phyloP scores from a whole-genome alignment of 257 asterid species.

The Primulina huaijiensis region DNA sequence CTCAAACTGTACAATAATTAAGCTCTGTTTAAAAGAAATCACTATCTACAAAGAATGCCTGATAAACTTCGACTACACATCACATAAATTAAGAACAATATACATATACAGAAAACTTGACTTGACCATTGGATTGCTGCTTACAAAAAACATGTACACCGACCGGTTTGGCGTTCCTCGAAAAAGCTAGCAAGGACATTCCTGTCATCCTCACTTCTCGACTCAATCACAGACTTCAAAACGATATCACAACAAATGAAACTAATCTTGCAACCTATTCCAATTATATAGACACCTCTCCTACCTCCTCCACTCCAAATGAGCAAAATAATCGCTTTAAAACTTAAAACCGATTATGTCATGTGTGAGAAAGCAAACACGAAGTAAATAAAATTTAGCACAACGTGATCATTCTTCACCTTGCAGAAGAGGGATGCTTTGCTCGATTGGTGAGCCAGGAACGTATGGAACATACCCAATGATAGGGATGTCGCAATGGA shows the following conservation, averaged over 20 bases:
- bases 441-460: conserved; percentile 87
- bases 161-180: conserved; percentile 27
- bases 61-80: background rate
- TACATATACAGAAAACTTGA: background rate
- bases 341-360: conserved; percentile 24
- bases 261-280: conserved; percentile 8
- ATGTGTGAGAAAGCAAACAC: conserved; percentile 9
- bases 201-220: conserved; percentile 21
- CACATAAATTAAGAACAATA: no score
- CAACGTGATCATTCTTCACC: conserved; percentile 30
- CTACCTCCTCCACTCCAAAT: background rate
- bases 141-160: conserved; percentile 29
- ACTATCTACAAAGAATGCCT: background rate
- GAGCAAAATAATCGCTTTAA: background rate
- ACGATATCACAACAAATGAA: conserved; percentile 22
- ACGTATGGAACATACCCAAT: conserved; percentile 66
- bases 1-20: background rate
- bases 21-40: background rate
- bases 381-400: background rate
- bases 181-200: conserved; percentile 17
- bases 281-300: background rate
- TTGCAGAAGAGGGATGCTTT: conserved; percentile 28
- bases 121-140: background rate
- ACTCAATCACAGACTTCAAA: conserved; percentile 15
- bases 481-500: no score